Base-by-base conservation (phyloP, 768 basidiomycete species). In the Chalciporus sphaerocephalus region DNA sequence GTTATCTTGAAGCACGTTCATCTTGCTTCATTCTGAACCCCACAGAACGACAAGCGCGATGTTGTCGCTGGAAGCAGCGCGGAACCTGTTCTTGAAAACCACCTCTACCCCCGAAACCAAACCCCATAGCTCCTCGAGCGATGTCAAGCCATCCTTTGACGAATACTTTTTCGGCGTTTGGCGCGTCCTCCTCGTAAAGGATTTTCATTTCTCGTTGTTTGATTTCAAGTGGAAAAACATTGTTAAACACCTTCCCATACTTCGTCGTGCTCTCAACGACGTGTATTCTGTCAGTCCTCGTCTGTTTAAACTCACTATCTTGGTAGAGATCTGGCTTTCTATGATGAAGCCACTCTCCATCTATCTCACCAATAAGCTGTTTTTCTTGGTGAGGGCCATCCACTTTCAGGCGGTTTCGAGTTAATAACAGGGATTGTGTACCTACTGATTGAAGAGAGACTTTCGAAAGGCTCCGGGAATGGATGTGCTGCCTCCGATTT, bases 161-260 rank as follows among this genome's bases (percentile, higher is more conserved):
- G 60, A 62, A 30, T 37, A 50, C 23, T 36, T 8, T 5, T 46
- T 62, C 23, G 60, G 60, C 10, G 42, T 62, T 23, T 62, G 60
- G 60, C 61, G 59, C 15, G 20, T 64, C 25, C 42, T 58, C 7
- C 27, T 62, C 13, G 16, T 40, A 16, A 51, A 56, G 8, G 48
- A 56, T 16, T 30, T 40, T 10, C n/a, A 12, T 11, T 44, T 48
- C n/a, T 33, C 25, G 12, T 17, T 47, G 2, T 40, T 52, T 27
- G 40, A 41, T 20, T 25, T 58, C 24, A 35, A 40, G 15, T 58
- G 45, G 48, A 30, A 45, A 12, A 15, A 33, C 20, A 2, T 56
- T 20, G 30, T 39, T 3, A 30, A 44, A 0, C 22, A 20, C 8
- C 6, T 51, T 9, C 37, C 39, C 0, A 28, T 56, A 3, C 30